These are phyloP conservation scores for Cytospora mali DNA, from an alignment of 2,329 filamentous ascomycete genomes.

Conservation along the genomic window DNA sequence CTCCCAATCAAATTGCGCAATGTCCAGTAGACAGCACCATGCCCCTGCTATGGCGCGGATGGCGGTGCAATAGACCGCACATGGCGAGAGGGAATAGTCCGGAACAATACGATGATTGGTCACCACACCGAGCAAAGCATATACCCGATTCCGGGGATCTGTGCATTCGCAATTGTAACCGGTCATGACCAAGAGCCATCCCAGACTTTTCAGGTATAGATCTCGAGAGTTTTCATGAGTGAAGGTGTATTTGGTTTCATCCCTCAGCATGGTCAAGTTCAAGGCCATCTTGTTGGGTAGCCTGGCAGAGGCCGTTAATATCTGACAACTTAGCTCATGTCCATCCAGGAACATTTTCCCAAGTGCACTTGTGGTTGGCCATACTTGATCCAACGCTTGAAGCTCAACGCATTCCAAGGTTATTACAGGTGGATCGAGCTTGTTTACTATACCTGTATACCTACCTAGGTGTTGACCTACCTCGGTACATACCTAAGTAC, in stretches of 20 bases:
- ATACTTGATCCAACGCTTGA: too few species aligned
- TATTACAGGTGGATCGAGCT: too few species aligned
- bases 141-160: neutral
- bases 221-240: too few species aligned
- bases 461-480: too few species aligned
- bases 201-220: neutral
- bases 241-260: neutral
- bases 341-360: too few species aligned
- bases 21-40: neutral
- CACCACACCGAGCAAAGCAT: neutral
- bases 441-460: too few species aligned
- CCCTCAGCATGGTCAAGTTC: neutral
- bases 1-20: neutral
- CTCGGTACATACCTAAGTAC: too few species aligned
- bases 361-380: too few species aligned
- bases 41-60: neutral
- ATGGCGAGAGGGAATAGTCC: neutral
- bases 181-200: neutral
- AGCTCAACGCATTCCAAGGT: too few species aligned
- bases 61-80: neutral
- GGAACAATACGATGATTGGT: neutral
- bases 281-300: neutral
- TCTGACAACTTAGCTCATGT: too few species aligned
- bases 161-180: neutral
- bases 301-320: too few species aligned